Evolutionary conservation across 2,329 filamentous ascomycete genomes (phyloP).

Genomic region (Trichophyton benhamiae): DNA sequence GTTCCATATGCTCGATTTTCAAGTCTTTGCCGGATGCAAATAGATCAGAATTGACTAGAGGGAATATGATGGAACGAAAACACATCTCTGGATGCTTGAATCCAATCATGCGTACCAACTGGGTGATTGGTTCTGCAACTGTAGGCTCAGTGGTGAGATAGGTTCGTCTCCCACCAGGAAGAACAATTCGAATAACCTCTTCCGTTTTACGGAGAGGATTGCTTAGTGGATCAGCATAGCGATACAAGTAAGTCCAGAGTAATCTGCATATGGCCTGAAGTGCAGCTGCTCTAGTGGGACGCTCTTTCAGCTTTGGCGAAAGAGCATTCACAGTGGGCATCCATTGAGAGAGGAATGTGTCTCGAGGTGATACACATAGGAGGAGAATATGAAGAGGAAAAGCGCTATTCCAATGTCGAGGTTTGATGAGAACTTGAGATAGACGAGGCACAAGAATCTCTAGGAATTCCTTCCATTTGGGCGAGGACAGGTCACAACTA

Average conservation of each 20-base stretch:
- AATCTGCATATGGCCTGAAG: slow-evolving; percentile 82
- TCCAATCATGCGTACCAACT: slow-evolving; percentile 87
- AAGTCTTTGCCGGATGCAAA: slow-evolving; percentile 65
- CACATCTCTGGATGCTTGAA: slow-evolving; percentile 90
- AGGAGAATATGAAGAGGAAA: slow-evolving; percentile 81
- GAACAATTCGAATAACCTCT: slow-evolving; percentile 71
- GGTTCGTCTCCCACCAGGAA: slow-evolving; percentile 68
- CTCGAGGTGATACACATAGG: slow-evolving; percentile 74
- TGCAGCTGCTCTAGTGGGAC: slow-evolving; percentile 62
- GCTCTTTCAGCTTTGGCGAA: slow-evolving; percentile 73
- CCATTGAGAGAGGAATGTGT: slow-evolving; percentile 79
- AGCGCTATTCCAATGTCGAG: slow-evolving; percentile 78
- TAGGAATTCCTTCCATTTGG: slow-evolving; percentile 79
- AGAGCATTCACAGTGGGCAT: slow-evolving; percentile 64
- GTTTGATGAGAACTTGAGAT: slow-evolving; percentile 75
- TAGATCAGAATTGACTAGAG: slow-evolving; percentile 82
- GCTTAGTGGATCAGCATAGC: slow-evolving; percentile 58
- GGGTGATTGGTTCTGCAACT: slow-evolving; percentile 82
- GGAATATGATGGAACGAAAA: slow-evolving; percentile 86
- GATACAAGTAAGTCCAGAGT: slow-evolving; percentile 89
- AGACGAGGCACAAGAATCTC: slow-evolving; percentile 66
- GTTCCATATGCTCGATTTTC: slow-evolving; percentile 83
- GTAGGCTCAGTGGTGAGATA: slow-evolving; percentile 70
- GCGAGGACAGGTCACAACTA: slow-evolving; percentile 60
- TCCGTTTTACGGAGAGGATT: slow-evolving; percentile 68